Evolutionary conservation across 2,329 filamentous ascomycete genomes (phyloP).

Genomic region (Botrytis deweyae): DNA sequence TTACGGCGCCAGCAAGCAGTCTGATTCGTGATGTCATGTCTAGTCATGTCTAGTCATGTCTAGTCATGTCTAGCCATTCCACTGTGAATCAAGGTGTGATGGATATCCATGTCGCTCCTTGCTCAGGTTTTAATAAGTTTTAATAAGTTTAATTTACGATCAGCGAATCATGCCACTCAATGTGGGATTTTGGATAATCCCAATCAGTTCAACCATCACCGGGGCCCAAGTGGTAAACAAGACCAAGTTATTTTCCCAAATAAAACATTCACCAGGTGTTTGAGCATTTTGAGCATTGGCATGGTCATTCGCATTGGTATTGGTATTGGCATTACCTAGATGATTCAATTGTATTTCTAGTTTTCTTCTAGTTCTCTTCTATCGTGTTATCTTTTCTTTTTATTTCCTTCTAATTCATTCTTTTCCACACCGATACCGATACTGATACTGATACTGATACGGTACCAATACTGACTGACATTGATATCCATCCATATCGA

Average conservation of each 20-base stretch:
- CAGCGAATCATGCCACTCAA: neutral
- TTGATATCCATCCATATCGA: neutral
- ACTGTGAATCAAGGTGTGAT: neutral
- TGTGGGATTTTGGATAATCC: neutral
- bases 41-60: slow-evolving; percentile 1
- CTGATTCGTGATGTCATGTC: slow-evolving; percentile 1
- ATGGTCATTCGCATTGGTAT: neutral
- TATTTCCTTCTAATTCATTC: neutral
- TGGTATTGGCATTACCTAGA: neutral
- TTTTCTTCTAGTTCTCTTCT: neutral
- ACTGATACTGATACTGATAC: neutral
- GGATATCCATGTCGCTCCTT: neutral
- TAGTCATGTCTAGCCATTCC: neutral
- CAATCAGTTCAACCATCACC: neutral
- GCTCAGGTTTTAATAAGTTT: no score
- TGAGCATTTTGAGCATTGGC: neutral
- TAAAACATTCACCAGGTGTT: neutral
- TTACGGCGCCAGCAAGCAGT: neutral
- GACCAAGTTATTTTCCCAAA: neutral
- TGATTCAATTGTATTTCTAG: neutral
- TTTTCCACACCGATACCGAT: neutral
- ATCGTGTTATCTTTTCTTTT: neutral
- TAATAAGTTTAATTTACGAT: neutral
- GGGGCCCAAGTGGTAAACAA: neutral
- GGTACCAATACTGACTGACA: neutral